Evolutionary conservation across 176 grass and related monocot species (phyloP).

Genomic region (Avena atlantica): DNA sequence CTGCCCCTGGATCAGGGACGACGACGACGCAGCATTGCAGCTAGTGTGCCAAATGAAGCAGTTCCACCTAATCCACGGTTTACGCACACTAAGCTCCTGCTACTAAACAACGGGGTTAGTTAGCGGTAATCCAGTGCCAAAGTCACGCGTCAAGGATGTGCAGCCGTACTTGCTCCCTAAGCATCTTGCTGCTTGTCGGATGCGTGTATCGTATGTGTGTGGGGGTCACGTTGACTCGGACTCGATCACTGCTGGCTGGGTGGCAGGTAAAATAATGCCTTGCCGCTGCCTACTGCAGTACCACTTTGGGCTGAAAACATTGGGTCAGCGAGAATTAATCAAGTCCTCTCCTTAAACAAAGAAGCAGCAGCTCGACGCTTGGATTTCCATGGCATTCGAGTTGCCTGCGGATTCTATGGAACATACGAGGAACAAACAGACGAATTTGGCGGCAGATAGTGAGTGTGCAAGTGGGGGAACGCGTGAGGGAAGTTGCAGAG

Average conservation of each 20-base stretch:
- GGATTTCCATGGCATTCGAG: not conserved
- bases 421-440: not conserved
- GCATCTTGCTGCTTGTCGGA: conserved; percentile 45
- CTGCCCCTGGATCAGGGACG: conserved; percentile 11
- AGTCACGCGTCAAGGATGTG: not conserved
- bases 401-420: too few species aligned
- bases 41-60: conserved; percentile 30
- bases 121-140: not conserved
- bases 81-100: not conserved
- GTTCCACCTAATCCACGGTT: conserved; percentile 58
- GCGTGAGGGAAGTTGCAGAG: not conserved
- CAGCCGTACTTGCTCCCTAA: conserved; percentile 44
- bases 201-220: not conserved
- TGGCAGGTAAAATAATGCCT: conserved; percentile 20
- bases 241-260: not conserved
- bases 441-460: not conserved
- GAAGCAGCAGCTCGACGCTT: not conserved
- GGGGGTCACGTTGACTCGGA: not conserved
- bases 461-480: not conserved
- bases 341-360: not conserved
- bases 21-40: not conserved
- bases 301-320: not conserved
- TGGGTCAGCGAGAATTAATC: not conserved
- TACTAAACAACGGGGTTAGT: not conserved
- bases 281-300: not conserved